Base-by-base conservation (phyloP, 805 yeast genomes). In the Spathaspora sp. region DNA sequence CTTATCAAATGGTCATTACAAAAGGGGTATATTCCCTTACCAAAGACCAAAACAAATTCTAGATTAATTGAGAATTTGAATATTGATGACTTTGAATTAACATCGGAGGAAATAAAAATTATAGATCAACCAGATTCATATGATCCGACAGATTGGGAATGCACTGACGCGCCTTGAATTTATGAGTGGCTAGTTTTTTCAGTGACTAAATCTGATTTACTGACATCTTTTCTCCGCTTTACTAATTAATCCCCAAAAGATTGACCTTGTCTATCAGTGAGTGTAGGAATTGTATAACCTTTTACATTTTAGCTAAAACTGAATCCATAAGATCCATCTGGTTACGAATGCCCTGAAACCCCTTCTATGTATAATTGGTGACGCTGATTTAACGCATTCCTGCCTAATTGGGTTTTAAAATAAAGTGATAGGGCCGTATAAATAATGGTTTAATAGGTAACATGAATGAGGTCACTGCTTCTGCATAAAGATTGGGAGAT, bases 131-230 rank as follows among this genome's bases (percentile, higher is more conserved):
- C 73, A 1, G 59, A 59, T 3, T 81, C 79, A 1, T 82, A 86
- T 57, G 89, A 84, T 54, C 89, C 89, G 10, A 83, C 89, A 0
- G 90, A 85, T 59, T 86, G 90, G 90, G 90, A 85, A 60, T 83
- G 86, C 52, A 81, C 86, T 3, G 80, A 80, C 57, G 82, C 81
- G 20, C 82, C 85, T 18, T 65, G 52, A 48, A 19, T 18, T 4
- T n/a, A 11, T 31, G 35, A 10, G 4, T 11, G 35, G 35, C 14
- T 10, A 14, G 9, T 3, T 9, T 10, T 35, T 35, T 35, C 14
- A 35, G 40, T 35, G 17, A 35, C 14, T n/a, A n/a, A n/a, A n/a
- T 5, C 40, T n/a, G 18, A 35, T 35, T 35, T 35, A 35, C 12
- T 8, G 5, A 32, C 8, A 32, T 28, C 9, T 7, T 9, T 28